A percentile compares a stretch with the other conserved stretches of the same genome.
These are phyloP conservation scores for Marchantia paleacea DNA, from an alignment of 225 moss, liverwort and hornwort genomes.

Conservation along the genomic window DNA sequence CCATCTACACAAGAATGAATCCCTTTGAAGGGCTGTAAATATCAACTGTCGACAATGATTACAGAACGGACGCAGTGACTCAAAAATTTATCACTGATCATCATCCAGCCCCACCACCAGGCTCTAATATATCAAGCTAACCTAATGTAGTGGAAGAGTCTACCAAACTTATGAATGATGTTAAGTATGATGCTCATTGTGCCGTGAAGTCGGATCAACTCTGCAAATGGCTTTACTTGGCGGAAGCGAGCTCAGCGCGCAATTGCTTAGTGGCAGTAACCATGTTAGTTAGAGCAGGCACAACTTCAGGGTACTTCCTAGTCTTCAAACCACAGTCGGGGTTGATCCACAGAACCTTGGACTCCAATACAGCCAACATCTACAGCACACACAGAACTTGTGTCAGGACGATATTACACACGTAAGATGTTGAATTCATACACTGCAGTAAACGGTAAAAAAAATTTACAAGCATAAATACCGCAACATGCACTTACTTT, in stretches of 20 bases:
- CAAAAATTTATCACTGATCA: not conserved
- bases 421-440: not conserved
- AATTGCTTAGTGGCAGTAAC: slow-evolving; percentile 74
- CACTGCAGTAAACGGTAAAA: not conserved
- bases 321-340: slow-evolving; percentile 81
- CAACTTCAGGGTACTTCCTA: slow-evolving; percentile 60
- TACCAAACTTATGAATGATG: slow-evolving; percentile 10
- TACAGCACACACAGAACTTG: not conserved
- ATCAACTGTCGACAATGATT: slow-evolving; percentile 2
- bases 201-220: not conserved
- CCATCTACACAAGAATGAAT: slow-evolving; percentile 1
- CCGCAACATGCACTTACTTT: slow-evolving; percentile 43
- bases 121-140: slow-evolving; percentile 9
- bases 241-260: slow-evolving; percentile 61
- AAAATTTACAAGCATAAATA: too few relatives aligned
- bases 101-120: not conserved
- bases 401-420: not conserved
- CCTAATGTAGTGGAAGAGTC: not conserved
- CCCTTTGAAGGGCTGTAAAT: slow-evolving; percentile 14
- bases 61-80: not conserved
- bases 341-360: slow-evolving; percentile 84
- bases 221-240: slow-evolving; percentile 26
- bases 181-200: slow-evolving; percentile 6
- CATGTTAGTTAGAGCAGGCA: slow-evolving; percentile 55
- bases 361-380: slow-evolving; percentile 53